phyloP scores from a whole-genome alignment of 2,329 filamentous ascomycete species.

The Exserohilum turcica region DNA sequence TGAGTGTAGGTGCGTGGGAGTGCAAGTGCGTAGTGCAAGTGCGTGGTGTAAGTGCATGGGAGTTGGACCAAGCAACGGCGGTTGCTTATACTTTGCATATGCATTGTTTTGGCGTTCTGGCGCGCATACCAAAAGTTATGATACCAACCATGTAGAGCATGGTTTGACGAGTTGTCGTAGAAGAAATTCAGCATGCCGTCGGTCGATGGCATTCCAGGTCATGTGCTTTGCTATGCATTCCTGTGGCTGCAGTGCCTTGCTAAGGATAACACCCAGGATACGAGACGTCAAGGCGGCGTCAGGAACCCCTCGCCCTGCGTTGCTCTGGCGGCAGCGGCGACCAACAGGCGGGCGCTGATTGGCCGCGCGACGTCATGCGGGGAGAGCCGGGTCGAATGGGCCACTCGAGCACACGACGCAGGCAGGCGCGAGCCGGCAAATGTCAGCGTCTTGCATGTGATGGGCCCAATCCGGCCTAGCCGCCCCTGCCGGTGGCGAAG shows the following conservation, averaged over 20 bases:
- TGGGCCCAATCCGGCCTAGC: conserved; percentile 11
- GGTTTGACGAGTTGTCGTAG: conserved; percentile 19
- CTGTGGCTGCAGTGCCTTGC: too few relatives aligned
- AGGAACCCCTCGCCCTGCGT: conserved; percentile 17
- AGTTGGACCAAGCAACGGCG: conserved; percentile 15
- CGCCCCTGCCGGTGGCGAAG: conserved; percentile 13
- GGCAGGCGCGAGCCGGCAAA: conserved; percentile 1
- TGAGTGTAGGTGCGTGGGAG: conserved; percentile 10
- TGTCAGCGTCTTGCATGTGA: conserved; percentile 6
- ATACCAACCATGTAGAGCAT: conserved; percentile 29
- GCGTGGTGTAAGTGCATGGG: not conserved
- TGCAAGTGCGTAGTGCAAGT: not conserved
- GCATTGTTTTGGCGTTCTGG: conserved; percentile 39
- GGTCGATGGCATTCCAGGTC: not conserved
- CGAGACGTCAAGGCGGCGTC: not conserved
- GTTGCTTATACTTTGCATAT: conserved; percentile 26
- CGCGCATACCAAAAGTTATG: conserved; percentile 32
- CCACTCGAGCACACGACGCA: conserved; percentile 21
- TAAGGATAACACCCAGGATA: too few relatives aligned
- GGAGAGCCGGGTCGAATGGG: conserved; percentile 19
- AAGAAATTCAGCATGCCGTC: conserved; percentile 5
- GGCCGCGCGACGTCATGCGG: conserved; percentile 27
- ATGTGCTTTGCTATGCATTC: too few relatives aligned
- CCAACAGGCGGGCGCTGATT: conserved; percentile 8
- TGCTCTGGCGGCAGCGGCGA: not conserved